Evolutionary conservation across 1,139 yeast genomes (phyloP), one percentile per base, ranked within the genome.

Genomic region (Lodderomyces margitis): DNA sequence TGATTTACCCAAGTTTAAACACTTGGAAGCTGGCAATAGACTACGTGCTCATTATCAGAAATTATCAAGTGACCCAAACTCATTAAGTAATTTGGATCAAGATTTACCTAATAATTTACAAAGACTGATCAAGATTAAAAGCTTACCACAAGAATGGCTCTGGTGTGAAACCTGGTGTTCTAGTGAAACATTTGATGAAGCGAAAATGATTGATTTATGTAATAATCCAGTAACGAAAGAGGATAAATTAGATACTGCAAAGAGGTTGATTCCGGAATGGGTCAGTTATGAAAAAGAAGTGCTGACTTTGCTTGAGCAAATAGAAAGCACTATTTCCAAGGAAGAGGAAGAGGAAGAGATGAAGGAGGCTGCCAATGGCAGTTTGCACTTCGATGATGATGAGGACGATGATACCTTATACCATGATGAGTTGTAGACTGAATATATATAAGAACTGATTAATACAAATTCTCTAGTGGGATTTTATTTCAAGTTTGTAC

Each of bases 111-210:
- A 92, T 59, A 87, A 87, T 56, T 55, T 91, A 52, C 98, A 92
- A 60, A 56, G 71, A 25, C 62, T 63, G 33, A 61, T 88, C 16
- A 85, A 83, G 36, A 88, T 88, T 20, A 75, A 69, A 55, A 83
- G 94, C 17, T 67, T 87, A 34, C 87, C 89, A 2, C 85, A 83
- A 53, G 88, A 85, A 37, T 88, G 95, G 94, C 66, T 87, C 31
- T 88, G 96, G 96, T 87, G 95, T 62, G 96, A 87, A 55, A 87
- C 96, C 0, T 88, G 96, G 96, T 87, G 96, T 57, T 70, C 81
- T n/a, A 86, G 80, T 50, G 83, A 75, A 38, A 67, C 77, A 21
- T 62, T 83, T 44, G 56, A 56, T 38, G 64, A 64, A 0, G 96
- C 96, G 1, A 84, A 81, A 56, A 84, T 91, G 17, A 83, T 87